Evolutionary conservation across 106 monocot species (phyloP).

Genomic region (Dactylorhiza incarnata): DNA sequence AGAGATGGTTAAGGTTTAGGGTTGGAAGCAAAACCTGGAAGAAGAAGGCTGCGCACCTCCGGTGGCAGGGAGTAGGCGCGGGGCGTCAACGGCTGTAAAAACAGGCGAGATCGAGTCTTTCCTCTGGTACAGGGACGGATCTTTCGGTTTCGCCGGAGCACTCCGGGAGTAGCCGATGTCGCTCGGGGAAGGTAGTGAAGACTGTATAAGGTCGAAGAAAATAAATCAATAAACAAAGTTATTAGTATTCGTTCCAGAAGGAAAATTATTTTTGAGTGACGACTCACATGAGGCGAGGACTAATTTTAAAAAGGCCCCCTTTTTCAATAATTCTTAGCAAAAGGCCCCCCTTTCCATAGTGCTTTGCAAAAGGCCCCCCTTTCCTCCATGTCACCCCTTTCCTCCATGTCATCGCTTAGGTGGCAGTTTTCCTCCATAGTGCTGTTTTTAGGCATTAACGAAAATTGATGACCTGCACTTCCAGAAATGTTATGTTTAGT

Average conservation of each 20-base stretch:
- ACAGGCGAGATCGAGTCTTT: constrained; percentile 14
- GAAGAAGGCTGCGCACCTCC: background rate
- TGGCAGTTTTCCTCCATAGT: no score
- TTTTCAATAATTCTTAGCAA: no score
- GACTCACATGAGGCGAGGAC: no score
- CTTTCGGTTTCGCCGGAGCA: background rate
- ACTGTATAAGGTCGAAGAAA: constrained; percentile 4
- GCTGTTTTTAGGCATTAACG: no score
- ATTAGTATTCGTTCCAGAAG: background rate
- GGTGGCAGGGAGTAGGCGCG: background rate
- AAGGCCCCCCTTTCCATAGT: no score
- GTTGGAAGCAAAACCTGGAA: constrained; percentile 21
- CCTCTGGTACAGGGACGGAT: constrained; percentile 40
- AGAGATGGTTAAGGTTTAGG: no score
- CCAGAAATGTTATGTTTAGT: no score
- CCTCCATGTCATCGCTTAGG: no score
- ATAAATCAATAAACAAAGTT: background rate
- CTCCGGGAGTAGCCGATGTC: constrained; percentile 7
- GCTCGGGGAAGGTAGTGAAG: constrained; percentile 6
- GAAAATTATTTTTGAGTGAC: background rate
- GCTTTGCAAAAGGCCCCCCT: no score
- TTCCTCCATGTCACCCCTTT: no score
- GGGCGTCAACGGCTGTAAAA: background rate
- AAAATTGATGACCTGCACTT: no score
- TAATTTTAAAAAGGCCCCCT: no score